Conservation (phyloP, 108 stramenopile species). For the Cyclostephanos invisitatus region DNA sequence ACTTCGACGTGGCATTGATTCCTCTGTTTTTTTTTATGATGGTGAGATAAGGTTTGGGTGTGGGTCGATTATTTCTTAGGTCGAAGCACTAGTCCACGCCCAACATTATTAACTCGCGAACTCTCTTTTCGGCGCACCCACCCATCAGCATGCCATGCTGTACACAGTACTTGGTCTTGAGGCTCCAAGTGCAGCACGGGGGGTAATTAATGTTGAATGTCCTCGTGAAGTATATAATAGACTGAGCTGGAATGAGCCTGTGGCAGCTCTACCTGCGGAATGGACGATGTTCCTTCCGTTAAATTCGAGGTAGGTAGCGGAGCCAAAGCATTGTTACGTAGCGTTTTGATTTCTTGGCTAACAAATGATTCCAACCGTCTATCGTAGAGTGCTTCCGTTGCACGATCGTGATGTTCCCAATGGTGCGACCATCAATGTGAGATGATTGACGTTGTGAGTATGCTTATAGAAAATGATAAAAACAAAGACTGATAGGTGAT, state of each 20-base stretch:
- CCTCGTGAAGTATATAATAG: conserved; percentile 69
- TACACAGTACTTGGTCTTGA: conserved; percentile 64
- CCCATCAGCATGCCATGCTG: conserved; percentile 45
- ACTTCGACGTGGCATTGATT: conserved; percentile 60
- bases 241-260: conserved; percentile 69
- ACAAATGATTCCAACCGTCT: neutral
- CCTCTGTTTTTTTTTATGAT: conserved; percentile 49
- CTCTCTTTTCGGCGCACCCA: neutral
- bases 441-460: neutral
- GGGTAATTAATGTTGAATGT: conserved; percentile 52
- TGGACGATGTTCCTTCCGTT: conserved; percentile 73
- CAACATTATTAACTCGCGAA: neutral
- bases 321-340: neutral
- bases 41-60: neutral
- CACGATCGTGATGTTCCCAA: conserved; percentile 10
- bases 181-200: conserved; percentile 54
- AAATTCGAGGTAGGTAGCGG: conserved; percentile 26
- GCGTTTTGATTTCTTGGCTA: neutral
- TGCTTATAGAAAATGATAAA: neutral
- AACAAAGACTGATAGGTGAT: neutral
- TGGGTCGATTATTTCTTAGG: too few species aligned
- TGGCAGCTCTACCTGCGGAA: conserved; percentile 50
- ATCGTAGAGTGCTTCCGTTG: neutral
- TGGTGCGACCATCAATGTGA: neutral
- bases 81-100: too few species aligned